A percentile compares a stretch with the other conserved stretches of the same genome.
These are phyloP conservation scores for Physcomitrellopsis africana DNA, from an alignment of 225 moss, liverwort and hornwort species.

Conservation along the genomic window DNA sequence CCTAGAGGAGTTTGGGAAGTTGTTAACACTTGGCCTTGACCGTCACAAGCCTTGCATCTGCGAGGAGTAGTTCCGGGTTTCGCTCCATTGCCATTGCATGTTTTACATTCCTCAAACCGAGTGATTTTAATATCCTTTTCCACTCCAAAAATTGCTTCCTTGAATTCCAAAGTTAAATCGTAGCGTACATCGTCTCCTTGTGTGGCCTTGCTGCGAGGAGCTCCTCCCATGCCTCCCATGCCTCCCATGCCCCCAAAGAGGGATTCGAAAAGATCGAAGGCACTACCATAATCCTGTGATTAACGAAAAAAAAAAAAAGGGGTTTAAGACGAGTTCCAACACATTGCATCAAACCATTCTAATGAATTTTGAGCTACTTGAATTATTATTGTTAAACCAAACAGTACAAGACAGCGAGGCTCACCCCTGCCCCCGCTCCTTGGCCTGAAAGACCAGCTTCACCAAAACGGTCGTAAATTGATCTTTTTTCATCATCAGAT, in stretches of 20 bases:
- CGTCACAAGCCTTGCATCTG: slow-evolving; percentile 78
- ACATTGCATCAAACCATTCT: too few relatives aligned
- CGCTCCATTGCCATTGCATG: slow-evolving; percentile 85
- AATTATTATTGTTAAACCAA: too few relatives aligned
- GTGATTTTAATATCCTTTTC: slow-evolving; percentile 93
- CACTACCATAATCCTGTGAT: slow-evolving; percentile 83
- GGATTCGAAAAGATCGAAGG: slow-evolving; percentile 97
- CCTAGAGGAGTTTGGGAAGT: slow-evolving; percentile 93
- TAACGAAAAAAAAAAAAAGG: not conserved
- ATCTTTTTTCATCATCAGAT: slow-evolving; percentile 93
- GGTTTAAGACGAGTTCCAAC: too few relatives aligned
- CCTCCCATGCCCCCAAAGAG: slow-evolving; percentile 85
- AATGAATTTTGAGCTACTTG: too few relatives aligned
- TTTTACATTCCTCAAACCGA: slow-evolving; percentile 79
- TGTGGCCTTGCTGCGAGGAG: slow-evolving; percentile 70
- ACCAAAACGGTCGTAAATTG: slow-evolving; percentile 88
- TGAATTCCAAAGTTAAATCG: slow-evolving; percentile 82
- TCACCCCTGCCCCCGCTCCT: slow-evolving; percentile 85
- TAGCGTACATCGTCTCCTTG: slow-evolving; percentile 96
- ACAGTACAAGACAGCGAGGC: slow-evolving; percentile 12
- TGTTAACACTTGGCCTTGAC: slow-evolving; percentile 93
- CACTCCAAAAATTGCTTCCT: slow-evolving; percentile 84
- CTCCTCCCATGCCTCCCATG: slow-evolving; percentile 47
- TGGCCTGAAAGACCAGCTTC: slow-evolving; percentile 97
- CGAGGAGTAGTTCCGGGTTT: slow-evolving; percentile 79